These are phyloP conservation scores for Taiozyma sp. DNA, from an alignment of 1,139 yeast species.

Conservation along the genomic window DNA sequence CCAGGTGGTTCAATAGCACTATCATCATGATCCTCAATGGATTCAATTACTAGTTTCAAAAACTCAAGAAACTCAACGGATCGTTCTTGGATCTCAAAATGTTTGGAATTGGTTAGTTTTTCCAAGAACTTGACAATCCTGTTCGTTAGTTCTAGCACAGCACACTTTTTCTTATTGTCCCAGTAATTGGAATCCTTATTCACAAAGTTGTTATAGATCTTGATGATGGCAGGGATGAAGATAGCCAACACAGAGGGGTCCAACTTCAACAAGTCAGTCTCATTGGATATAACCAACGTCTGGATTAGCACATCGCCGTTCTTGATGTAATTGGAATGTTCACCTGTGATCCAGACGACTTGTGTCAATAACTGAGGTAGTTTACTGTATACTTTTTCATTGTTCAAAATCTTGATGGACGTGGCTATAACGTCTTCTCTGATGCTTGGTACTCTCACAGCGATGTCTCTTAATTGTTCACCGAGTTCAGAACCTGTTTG, in stretches of 20 bases:
- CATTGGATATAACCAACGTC: slow-evolving; percentile 20
- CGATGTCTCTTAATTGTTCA: slow-evolving; percentile 64
- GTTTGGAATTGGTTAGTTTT: slow-evolving; percentile 32
- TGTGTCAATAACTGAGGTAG: slow-evolving; percentile 36
- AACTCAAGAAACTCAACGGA: slow-evolving; percentile 79
- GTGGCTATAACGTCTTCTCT: slow-evolving; percentile 41
- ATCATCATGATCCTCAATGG: slow-evolving; percentile 37
- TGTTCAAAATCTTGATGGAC: slow-evolving; percentile 34
- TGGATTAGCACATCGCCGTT: slow-evolving; percentile 32
- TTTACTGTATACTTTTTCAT: slow-evolving; percentile 26
- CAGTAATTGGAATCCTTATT: slow-evolving; percentile 22
- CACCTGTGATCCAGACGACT: slow-evolving; percentile 76
- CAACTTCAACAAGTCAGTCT: slow-evolving; percentile 11
- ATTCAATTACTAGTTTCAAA: slow-evolving; percentile 56
- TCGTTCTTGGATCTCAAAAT: slow-evolving; percentile 87
- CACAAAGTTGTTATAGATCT: slow-evolving; percentile 37
- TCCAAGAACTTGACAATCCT: slow-evolving; percentile 30
- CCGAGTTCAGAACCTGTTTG: slow-evolving; percentile 49
- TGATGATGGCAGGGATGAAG: slow-evolving; percentile 46
- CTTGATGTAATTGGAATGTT: slow-evolving; percentile 42
- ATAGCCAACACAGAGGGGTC: slow-evolving; percentile 34
- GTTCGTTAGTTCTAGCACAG: slow-evolving; percentile 19
- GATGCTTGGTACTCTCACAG: slow-evolving; percentile 77
- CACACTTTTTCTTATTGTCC: slow-evolving; percentile 14
- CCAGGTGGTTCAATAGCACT: slow-evolving; percentile 45